Evolutionary conservation across 1,284 basidiomycete species (phyloP), one percentile per base, ranked within the genome.

Genomic region (Phylloporus gajari): DNA sequence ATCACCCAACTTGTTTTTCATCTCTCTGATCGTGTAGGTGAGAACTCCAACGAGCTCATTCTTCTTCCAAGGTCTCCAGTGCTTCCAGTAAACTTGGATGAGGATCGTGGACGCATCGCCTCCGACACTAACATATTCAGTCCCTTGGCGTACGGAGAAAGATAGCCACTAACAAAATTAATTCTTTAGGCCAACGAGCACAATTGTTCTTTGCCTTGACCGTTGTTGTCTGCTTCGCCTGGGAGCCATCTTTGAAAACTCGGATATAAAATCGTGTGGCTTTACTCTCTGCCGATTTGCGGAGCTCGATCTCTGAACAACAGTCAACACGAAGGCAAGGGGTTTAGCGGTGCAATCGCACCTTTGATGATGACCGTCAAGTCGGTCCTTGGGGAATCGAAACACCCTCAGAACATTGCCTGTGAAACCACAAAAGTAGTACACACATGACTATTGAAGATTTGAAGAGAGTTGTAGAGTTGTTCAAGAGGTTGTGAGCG

Each of bases 121-220:
- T 12, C 35, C 67, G 15, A 70, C 56, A 17, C 74, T 73, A 3
- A 42, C n/a, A 21, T 1, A 60, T 46, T 69, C 32, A 66, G 23
- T 27, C 4, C 8, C 6, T 21, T 51, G 5, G 9, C 0, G 3
- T 23, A 56, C 17, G 38, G 5, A 8, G 60, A 30, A 4, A 7
- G 0, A 51, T 3, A n/a, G 46, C 9, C 15, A 65, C 74, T 0
- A 40, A 75, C 74, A 75, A 75, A 61, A 61, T 59, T 5, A 72
- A 56, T 1, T 23, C n/a, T 0, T 68, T 58, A 11, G 48, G 8
- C 73, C 72, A 76, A 30, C 48, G 60, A 4, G 35, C 30, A 27
- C 42, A 19, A 12, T 9, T 44, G n/a, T 12, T 63, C 12, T 46
- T 62, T 21, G 30, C 27, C 5, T 17, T 63, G 6, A 25, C 27